Conservation (phyloP, 345 rosid species). For the Rhodomyrtus tomentosa region DNA sequence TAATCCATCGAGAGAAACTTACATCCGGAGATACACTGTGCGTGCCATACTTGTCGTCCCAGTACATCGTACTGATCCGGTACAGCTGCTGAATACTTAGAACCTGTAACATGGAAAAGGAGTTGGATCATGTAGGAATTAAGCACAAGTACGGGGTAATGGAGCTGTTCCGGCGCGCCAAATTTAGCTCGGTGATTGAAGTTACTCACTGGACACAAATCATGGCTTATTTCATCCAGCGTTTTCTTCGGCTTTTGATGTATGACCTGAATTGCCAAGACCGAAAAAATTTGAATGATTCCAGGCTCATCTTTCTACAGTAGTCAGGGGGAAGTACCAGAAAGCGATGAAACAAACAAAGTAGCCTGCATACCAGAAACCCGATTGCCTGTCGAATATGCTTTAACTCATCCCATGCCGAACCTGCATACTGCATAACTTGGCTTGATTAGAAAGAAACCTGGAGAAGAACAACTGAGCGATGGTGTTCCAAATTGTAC, state of each 20-base stretch:
- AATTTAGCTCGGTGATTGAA: neutral
- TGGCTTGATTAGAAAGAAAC: neutral
- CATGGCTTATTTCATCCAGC: constrained; percentile 83
- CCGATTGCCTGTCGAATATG: constrained; percentile 94
- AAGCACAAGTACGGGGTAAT: neutral
- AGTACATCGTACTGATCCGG: constrained; percentile 86
- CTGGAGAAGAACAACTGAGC: neutral
- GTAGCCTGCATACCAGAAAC: constrained; percentile 48
- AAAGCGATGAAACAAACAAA: neutral
- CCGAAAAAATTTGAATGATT: neutral
- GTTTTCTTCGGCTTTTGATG: constrained; percentile 93
- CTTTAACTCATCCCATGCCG: constrained; percentile 92
- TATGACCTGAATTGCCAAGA: constrained; percentile 46
- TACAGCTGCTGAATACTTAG: constrained; percentile 85
- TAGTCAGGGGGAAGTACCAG: neutral
- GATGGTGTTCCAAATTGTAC: constrained; percentile 18
- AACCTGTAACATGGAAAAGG: constrained; percentile 24
- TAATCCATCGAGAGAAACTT: constrained; percentile 24
- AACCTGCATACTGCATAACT: constrained; percentile 71
- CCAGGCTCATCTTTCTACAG: neutral
- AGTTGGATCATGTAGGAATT: neutral
- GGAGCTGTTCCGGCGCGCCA: neutral
- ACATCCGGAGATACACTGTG: constrained; percentile 86
- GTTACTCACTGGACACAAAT: constrained; percentile 75
- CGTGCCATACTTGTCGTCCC: constrained; percentile 96